phyloP scores from a whole-genome alignment of 176 grass and related monocot genomes.

The Ampelocalamus luodianensis region DNA sequence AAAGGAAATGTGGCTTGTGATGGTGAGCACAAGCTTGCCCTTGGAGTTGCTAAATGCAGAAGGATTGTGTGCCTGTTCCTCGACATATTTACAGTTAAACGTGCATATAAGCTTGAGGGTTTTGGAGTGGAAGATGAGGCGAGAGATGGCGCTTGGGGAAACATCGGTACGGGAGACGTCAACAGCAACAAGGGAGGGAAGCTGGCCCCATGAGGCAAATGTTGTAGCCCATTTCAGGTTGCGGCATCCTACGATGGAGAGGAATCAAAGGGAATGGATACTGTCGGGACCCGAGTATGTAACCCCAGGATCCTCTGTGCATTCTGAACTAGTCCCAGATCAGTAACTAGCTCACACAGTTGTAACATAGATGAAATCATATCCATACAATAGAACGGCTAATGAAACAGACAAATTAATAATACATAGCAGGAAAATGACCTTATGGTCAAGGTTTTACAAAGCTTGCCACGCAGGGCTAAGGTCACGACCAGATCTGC shows the following conservation, averaged over 20 bases:
- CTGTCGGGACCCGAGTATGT: too few relatives aligned
- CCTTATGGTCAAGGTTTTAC: too few relatives aligned
- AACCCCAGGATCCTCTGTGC: too few relatives aligned
- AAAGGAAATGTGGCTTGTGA: slow-evolving; percentile 62
- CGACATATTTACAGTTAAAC: slow-evolving; percentile 66
- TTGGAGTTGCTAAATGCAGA: slow-evolving; percentile 67
- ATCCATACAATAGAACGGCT: too few relatives aligned
- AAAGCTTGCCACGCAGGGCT: too few relatives aligned
- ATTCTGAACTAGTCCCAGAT: too few relatives aligned
- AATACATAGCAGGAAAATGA: too few relatives aligned
- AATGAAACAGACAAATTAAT: too few relatives aligned
- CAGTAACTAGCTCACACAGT: too few relatives aligned
- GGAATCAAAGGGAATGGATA: slow-evolving; percentile 74
- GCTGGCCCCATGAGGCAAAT: slow-evolving; percentile 68
- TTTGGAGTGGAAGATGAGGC: slow-evolving; percentile 74
- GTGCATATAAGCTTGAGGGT: slow-evolving; percentile 72
- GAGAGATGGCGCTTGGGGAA: slow-evolving; percentile 61
- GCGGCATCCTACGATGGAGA: slow-evolving; percentile 82
- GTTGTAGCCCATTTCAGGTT: slow-evolving; percentile 87
- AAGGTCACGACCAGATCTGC: too few relatives aligned
- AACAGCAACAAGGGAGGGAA: slow-evolving; percentile 73
- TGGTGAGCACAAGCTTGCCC: slow-evolving; percentile 82
- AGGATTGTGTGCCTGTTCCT: slow-evolving; percentile 66
- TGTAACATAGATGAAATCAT: too few relatives aligned
- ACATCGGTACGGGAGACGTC: slow-evolving; percentile 89